These are phyloP conservation scores for Coelastrella sp. DNA, from an alignment of 139 green algal species.

Conservation along the genomic window DNA sequence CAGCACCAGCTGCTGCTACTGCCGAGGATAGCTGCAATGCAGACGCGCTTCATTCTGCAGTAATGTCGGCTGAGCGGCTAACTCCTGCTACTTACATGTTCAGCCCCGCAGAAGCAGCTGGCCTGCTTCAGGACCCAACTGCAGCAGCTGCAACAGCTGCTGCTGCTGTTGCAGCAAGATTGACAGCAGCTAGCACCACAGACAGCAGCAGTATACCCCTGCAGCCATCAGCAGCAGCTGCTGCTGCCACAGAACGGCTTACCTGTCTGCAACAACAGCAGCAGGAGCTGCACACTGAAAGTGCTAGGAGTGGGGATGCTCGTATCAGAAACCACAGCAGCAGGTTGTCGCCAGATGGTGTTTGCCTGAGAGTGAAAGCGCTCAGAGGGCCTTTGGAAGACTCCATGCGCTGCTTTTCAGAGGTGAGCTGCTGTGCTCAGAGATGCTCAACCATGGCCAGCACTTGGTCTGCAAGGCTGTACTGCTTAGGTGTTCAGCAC, in stretches of 20 bases:
- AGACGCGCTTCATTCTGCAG: too few species aligned
- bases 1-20: background rate
- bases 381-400: background rate
- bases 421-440: background rate
- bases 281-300: constrained; percentile 7
- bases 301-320: background rate
- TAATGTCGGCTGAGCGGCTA: too few species aligned
- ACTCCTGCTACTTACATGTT: too few species aligned
- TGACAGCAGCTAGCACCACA: background rate
- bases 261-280: background rate
- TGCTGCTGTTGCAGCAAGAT: too few species aligned
- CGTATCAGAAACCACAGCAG: background rate
- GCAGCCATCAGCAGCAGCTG: background rate
- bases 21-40: too few species aligned
- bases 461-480: background rate
- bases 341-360: background rate
- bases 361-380: background rate
- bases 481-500: background rate
- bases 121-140: background rate
- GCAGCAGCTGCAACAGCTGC: too few species aligned
- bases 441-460: background rate
- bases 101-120: too few species aligned
- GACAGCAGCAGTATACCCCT: too few species aligned
- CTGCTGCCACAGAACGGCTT: background rate
- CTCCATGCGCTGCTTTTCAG: constrained; percentile 14